Base-by-base conservation (phyloP, 2,329 filamentous ascomycete genomes). In the Pseudocercospora crystallina region DNA sequence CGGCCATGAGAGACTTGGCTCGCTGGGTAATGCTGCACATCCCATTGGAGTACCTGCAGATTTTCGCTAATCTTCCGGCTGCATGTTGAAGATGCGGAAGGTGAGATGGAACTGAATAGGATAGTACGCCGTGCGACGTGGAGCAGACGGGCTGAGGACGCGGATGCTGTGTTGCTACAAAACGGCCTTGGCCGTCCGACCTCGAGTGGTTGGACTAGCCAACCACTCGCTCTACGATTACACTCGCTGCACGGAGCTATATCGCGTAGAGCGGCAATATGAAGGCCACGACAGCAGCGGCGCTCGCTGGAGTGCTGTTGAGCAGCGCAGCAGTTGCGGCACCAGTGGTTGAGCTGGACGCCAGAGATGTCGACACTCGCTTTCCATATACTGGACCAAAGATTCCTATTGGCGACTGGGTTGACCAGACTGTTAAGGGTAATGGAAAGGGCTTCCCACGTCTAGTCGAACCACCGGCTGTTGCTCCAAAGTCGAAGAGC, bases 381-480 rank as follows among this genome's bases (percentile, higher is more conserved):
- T 78, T 70, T 52, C 74, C 74, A 3, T 55, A 55, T 35, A 77
- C 66, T 0, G 77, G 77, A 1, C 77, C 77, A 2, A 68, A 66
- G 0, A 66, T 78, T 1, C 76, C 77, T 11, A 61, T 79, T 3
- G 77, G 72, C 38, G 77, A 80, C 52, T 80, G 76, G 76, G 74
- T 78, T 39, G 71, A 79, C 59, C 69, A 66, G 2, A 76, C 72
- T 9, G 59, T 76, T 65, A 77, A 78, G 57, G 76, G 77, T 58
- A 78, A 79, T 57, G 77, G 76, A 30, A 78, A 77, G 52, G 77
- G 77, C 1, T 80, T 76, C 54, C 69, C 71, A 14, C 76, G 77
- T 39, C 66, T 80, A 3, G 71, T 77, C 8, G 77, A 80, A 60
- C 62, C 73, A 34, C 77, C 76, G 8, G 77, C 76, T 2, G 76